phyloP scores from a whole-genome alignment of 2,329 filamentous ascomycete species.

The Zarea fungicola region DNA sequence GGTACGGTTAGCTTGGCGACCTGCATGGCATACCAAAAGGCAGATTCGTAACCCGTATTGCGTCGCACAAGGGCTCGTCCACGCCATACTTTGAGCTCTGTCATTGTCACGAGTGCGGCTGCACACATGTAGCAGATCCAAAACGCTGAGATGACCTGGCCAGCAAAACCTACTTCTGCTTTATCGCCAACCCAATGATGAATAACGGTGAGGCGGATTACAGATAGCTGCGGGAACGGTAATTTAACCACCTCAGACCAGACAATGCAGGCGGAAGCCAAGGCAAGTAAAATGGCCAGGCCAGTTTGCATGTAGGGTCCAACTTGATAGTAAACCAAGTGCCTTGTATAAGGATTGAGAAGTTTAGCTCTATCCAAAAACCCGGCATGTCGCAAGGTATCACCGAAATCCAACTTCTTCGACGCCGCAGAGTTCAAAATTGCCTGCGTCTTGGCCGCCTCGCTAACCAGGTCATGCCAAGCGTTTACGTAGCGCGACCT shows the following conservation, averaged over 20 bases:
- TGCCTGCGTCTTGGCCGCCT: slow-evolving; percentile 69
- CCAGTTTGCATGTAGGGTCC: slow-evolving; percentile 63
- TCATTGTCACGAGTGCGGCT: slow-evolving; percentile 80
- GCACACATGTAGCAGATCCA: slow-evolving; percentile 98
- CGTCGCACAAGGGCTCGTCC: slow-evolving; percentile 84
- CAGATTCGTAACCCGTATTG: slow-evolving; percentile 88
- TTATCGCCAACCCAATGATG: slow-evolving; percentile 67
- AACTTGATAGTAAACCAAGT: slow-evolving; percentile 68
- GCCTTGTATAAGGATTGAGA: slow-evolving; percentile 76
- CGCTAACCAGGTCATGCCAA: slow-evolving; percentile 74
- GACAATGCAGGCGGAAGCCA: slow-evolving; percentile 76
- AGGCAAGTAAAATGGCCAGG: slow-evolving; percentile 61
- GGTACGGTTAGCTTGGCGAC: slow-evolving; percentile 91
- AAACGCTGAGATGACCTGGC: slow-evolving; percentile 74
- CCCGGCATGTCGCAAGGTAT: slow-evolving; percentile 49
- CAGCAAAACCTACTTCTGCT: slow-evolving; percentile 76
- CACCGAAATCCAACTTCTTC: slow-evolving; percentile 71
- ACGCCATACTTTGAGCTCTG: slow-evolving; percentile 95
- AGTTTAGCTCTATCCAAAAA: slow-evolving; percentile 52
- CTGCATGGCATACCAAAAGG: slow-evolving; percentile 93
- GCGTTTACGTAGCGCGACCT: slow-evolving; percentile 77
- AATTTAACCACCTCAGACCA: slow-evolving; percentile 92
- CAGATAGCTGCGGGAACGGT: slow-evolving; percentile 70
- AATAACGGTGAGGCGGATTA: slow-evolving; percentile 62
- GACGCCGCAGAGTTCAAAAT: slow-evolving; percentile 81